A percentile compares a stretch with the other conserved stretches of the same genome.
Conservation (phyloP, 768 basidiomycete genomes). For the Chalciporus sphaerocephalus region DNA sequence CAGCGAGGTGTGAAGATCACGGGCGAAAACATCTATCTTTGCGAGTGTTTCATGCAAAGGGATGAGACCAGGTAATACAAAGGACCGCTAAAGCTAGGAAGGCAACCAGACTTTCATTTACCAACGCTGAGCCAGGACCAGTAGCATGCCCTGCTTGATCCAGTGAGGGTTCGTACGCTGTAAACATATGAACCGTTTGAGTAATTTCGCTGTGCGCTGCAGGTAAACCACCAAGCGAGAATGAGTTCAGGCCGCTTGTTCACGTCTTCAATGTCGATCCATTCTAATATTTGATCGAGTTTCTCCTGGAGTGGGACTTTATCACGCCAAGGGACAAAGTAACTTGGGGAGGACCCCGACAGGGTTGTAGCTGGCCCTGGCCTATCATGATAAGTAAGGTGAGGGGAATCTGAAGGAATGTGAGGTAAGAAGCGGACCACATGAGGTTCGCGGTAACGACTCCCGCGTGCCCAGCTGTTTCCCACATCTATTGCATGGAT, state of each 20-base stretch:
- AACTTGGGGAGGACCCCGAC: slow-evolving; percentile 62
- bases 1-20: slow-evolving; percentile 59
- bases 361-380: slow-evolving; percentile 75
- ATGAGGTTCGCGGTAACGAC: slow-evolving; percentile 82
- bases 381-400: slow-evolving; percentile 39
- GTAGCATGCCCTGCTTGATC: slow-evolving; percentile 79
- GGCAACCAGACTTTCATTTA: slow-evolving; percentile 60
- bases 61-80: slow-evolving; percentile 1
- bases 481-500: slow-evolving; percentile 68
- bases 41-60: slow-evolving; percentile 52
- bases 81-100: background rate
- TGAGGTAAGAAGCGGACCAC: slow-evolving; percentile 56
- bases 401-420: background rate
- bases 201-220: background rate
- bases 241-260: slow-evolving; percentile 73
- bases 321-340: slow-evolving; percentile 78
- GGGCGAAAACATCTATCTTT: slow-evolving; percentile 71
- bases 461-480: slow-evolving; percentile 72
- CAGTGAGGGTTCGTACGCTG: slow-evolving; percentile 80
- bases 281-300: slow-evolving; percentile 70
- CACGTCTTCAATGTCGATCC: slow-evolving; percentile 71
- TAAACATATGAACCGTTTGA: slow-evolving; percentile 1
- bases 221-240: slow-evolving; percentile 44
- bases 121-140: slow-evolving; percentile 63
- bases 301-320: slow-evolving; percentile 55